Evolutionary conservation across 2,329 filamentous ascomycete genomes (phyloP).

Genomic region (Hawksworthiomyces lignivorus): DNA sequence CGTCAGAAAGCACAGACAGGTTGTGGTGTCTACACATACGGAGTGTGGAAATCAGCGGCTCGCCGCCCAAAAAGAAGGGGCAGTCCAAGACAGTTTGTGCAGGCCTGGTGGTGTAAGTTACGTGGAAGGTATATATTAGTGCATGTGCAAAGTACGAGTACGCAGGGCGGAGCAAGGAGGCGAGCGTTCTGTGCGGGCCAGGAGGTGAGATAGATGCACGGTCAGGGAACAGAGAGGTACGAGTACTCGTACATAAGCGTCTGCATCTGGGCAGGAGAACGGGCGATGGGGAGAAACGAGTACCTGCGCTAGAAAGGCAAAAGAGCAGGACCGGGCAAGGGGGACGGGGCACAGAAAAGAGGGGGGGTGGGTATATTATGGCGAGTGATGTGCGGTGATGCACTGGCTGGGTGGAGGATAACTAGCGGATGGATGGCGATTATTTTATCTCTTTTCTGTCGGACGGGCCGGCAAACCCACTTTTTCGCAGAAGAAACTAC

Average conservation of each 20-base stretch:
- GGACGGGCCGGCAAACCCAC: background rate
- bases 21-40: too few relatives aligned
- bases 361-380: background rate
- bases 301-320: slow-evolving; percentile 13
- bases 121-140: too few relatives aligned
- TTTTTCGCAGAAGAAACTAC: too few relatives aligned
- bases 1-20: too few relatives aligned
- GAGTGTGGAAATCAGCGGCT: too few relatives aligned
- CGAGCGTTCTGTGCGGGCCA: background rate
- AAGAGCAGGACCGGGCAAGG: slow-evolving; percentile 4
- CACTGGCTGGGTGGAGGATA: too few relatives aligned
- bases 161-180: background rate
- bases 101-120: too few relatives aligned
- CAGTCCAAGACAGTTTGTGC: too few relatives aligned
- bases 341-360: background rate
- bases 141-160: too few relatives aligned
- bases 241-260: background rate
- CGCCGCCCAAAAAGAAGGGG: background rate
- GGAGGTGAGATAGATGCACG: background rate
- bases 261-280: background rate
- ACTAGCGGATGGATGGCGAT: background rate
- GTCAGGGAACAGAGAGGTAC: background rate
- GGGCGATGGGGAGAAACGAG: background rate
- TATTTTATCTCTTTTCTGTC: background rate
- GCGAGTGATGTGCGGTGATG: too few relatives aligned